phyloP scores from a whole-genome alignment of 1,284 basidiomycete species.

The Puccinia hordei region DNA sequence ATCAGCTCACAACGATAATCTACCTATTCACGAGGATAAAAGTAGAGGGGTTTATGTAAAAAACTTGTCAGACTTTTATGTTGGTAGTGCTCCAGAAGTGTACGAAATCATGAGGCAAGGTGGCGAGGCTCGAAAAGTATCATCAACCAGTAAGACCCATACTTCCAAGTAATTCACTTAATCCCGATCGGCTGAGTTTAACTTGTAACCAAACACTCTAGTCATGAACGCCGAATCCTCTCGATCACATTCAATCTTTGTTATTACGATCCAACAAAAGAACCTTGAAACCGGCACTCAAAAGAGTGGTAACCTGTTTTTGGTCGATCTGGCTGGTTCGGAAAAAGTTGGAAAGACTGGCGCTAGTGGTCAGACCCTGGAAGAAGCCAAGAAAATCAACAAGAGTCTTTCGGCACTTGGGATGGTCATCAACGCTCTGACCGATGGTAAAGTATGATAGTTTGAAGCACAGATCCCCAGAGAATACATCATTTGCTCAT shows the following conservation, averaged over 20 bases:
- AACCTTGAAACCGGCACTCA: constrained; percentile 90
- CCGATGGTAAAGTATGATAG: constrained; percentile 79
- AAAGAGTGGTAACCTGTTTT: constrained; percentile 95
- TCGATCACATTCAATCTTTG: constrained; percentile 97
- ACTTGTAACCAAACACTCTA: constrained; percentile 59
- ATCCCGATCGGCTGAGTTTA: background rate
- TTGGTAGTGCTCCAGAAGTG: constrained; percentile 91
- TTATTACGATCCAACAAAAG: constrained; percentile 93
- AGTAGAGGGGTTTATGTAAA: constrained; percentile 97
- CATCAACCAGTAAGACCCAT: constrained; percentile 80
- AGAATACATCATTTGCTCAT: background rate
- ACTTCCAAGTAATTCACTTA: constrained; percentile 6
- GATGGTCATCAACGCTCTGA: constrained; percentile 99
- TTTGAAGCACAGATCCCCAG: background rate
- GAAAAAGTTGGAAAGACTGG: constrained; percentile 99
- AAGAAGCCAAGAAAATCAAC: constrained; percentile 99
- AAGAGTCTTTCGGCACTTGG: constrained; percentile 95
- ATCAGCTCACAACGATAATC: constrained; percentile 93
- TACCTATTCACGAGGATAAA: constrained; percentile 99
- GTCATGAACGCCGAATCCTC: constrained; percentile 99
- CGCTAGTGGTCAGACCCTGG: constrained; percentile 95
- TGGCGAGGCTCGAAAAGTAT: constrained; percentile 84
- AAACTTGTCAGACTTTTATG: constrained; percentile 95
- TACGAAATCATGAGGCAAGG: constrained; percentile 99
- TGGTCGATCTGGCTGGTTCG: constrained; percentile 97